Evolutionary conservation across 139 green algal species (phyloP).

Genomic region (Yamagishiella unicocca): DNA sequence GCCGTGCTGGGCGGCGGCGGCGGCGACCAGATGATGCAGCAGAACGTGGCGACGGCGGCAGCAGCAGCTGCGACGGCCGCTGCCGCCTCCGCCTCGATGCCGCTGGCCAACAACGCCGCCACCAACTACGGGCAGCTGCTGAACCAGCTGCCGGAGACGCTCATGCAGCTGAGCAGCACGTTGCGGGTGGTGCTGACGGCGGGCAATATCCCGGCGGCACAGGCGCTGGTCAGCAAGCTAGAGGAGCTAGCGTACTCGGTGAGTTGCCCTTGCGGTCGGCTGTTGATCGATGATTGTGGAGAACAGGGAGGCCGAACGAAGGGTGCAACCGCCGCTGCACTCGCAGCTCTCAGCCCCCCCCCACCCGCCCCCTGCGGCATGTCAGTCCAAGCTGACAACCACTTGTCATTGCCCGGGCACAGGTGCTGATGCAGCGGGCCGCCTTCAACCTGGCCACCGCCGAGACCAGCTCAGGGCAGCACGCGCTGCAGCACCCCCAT

Average conservation of each 20-base stretch:
- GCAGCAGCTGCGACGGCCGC: slow-evolving; percentile 11
- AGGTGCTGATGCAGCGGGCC: slow-evolving; percentile 43
- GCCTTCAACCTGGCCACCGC: slow-evolving; percentile 41
- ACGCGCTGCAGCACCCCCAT: not conserved
- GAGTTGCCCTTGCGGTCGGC: no score
- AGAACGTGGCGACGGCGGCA: slow-evolving; percentile 4
- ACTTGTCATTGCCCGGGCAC: no score
- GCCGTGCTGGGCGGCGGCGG: not conserved
- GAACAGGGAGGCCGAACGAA: no score
- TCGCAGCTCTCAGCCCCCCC: no score
- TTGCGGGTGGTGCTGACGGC: slow-evolving; percentile 37
- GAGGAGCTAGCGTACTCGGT: slow-evolving; percentile 45
- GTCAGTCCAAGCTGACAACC: no score
- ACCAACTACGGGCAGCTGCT: slow-evolving; percentile 34
- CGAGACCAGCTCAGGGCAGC: slow-evolving; percentile 1
- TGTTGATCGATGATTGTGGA: no score
- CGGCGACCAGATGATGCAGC: slow-evolving; percentile 4
- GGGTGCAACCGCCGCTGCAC: no score
- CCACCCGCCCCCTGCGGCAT: no score
- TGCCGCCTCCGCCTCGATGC: no score
- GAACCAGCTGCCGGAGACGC: slow-evolving; percentile 24
- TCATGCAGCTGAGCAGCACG: slow-evolving; percentile 35
- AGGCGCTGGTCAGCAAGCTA: slow-evolving; percentile 33
- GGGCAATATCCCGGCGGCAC: slow-evolving; percentile 27
- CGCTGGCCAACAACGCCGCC: not conserved